These are phyloP conservation scores for Aspergillus ruber DNA, from an alignment of 2,329 filamentous ascomycete species.

Conservation along the genomic window DNA sequence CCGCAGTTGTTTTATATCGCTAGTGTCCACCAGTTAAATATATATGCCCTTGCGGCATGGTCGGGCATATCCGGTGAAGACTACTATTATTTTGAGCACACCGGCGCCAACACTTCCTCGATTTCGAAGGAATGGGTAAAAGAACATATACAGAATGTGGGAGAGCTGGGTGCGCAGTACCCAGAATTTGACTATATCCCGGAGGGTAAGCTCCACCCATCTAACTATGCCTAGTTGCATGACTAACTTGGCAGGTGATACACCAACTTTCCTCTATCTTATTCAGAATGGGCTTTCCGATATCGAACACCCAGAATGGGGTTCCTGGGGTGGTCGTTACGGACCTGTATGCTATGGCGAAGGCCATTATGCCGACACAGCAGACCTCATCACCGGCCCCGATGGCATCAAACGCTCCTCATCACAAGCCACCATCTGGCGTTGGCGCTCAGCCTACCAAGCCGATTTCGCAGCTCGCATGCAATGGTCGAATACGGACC, in stretches of 20 bases:
- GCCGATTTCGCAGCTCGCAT: constrained; percentile 45
- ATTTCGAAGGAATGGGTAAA: constrained; percentile 48
- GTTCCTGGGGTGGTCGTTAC: constrained; percentile 39
- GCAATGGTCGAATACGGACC: constrained; percentile 37
- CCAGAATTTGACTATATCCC: constrained; percentile 45
- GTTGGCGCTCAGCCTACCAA: constrained; percentile 46
- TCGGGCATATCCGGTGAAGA: constrained; percentile 48
- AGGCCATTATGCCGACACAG: constrained; percentile 25
- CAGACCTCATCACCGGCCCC: constrained; percentile 28
- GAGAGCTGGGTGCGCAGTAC: constrained; percentile 41
- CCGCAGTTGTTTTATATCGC: constrained; percentile 53
- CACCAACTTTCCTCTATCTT: constrained; percentile 35
- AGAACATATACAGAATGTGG: constrained; percentile 47
- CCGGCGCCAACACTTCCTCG: constrained; percentile 44
- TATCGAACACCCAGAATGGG: constrained; percentile 35
- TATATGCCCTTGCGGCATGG: constrained; percentile 51
- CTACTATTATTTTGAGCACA: constrained; percentile 42
- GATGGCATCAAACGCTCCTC: constrained; percentile 25
- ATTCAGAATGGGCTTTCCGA: constrained; percentile 37
- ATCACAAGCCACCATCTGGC: constrained; percentile 47
- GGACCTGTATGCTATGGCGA: constrained; percentile 7
- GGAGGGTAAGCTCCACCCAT: constrained; percentile 26
- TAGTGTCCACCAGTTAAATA: constrained; percentile 51
- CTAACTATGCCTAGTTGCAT: background rate
- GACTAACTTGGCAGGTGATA: constrained; percentile 27